Evolutionary conservation across 1,284 basidiomycete genomes (phyloP).

Genomic region (Leccinum pachyderme): DNA sequence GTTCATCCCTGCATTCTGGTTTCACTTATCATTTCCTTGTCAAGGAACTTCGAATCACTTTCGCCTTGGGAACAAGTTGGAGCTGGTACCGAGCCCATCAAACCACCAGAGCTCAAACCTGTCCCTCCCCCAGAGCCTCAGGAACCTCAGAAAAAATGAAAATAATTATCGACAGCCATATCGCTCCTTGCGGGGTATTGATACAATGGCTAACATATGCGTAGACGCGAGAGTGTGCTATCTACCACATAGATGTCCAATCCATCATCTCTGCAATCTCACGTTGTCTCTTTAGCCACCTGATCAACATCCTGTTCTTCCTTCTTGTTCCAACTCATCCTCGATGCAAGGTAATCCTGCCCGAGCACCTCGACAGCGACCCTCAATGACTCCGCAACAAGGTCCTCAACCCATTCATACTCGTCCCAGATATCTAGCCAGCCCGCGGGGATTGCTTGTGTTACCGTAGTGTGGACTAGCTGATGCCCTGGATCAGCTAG

Average conservation of each 20-base stretch:
- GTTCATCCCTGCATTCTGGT: background rate
- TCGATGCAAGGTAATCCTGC: constrained; percentile 79
- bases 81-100: constrained; percentile 70
- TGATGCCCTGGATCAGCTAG: constrained; percentile 81
- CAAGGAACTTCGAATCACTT: constrained; percentile 88
- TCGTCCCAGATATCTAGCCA: constrained; percentile 91
- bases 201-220: constrained; percentile 16
- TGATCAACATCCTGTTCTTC: constrained; percentile 6
- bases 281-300: constrained; percentile 10
- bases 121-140: constrained; percentile 66
- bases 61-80: constrained; percentile 99
- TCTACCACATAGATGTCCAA: constrained; percentile 13
- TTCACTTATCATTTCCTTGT: constrained; percentile 6
- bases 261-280: constrained; percentile 10
- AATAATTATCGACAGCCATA: background rate
- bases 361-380: constrained; percentile 83
- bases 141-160: constrained; percentile 62
- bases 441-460: constrained; percentile 74
- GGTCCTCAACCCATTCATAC: constrained; percentile 94
- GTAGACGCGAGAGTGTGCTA: constrained; percentile 7
- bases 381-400: constrained; percentile 81
- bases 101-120: constrained; percentile 70
- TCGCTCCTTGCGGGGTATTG: constrained; percentile 8
- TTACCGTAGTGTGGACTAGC: constrained; percentile 72
- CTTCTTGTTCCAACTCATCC: constrained; percentile 72